phyloP scores from a whole-genome alignment of 2,329 filamentous ascomycete genomes.

The Fusarium phyllophilum region DNA sequence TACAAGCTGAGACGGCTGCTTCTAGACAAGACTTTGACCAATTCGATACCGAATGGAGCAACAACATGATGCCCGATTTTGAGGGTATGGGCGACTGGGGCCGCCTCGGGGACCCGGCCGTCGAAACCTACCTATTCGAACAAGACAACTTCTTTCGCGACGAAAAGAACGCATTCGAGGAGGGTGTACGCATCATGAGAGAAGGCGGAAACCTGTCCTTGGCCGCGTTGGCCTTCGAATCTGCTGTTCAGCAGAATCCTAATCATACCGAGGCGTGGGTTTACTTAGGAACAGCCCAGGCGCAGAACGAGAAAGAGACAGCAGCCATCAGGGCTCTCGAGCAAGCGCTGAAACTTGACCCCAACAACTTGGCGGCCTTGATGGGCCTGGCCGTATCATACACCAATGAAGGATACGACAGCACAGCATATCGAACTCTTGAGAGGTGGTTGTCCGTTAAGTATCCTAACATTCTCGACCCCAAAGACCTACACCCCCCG shows the following conservation, averaged over 20 bases:
- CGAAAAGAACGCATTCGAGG: constrained; percentile 86
- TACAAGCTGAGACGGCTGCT: constrained; percentile 78
- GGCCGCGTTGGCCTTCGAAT: constrained; percentile 93
- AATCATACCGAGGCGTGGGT: constrained; percentile 94
- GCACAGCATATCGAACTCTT: constrained; percentile 92
- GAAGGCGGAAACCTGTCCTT: constrained; percentile 94
- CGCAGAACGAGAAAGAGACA: constrained; percentile 98
- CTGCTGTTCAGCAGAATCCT: constrained; percentile 89
- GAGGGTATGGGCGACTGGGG: constrained; percentile 73
- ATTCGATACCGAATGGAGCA: constrained; percentile 83
- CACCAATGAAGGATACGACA: constrained; percentile 98
- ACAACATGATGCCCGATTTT: constrained; percentile 64
- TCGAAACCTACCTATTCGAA: constrained; percentile 95
- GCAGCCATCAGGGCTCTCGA: constrained; percentile 95
- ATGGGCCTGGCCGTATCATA: constrained; percentile 98
- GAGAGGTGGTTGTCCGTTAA: constrained; percentile 97
- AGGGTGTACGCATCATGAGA: constrained; percentile 91
- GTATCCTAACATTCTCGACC: constrained; percentile 84
- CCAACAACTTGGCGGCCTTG: constrained; percentile 85
- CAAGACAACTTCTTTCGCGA: constrained; percentile 90
- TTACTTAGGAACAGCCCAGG: constrained; percentile 88
- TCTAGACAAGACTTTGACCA: constrained; percentile 73
- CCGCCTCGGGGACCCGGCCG: constrained; percentile 75
- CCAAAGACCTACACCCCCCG: constrained; percentile 75
- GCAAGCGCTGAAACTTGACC: constrained; percentile 87